These are phyloP conservation scores for Potentilla sterilis DNA, from an alignment of 306 rosid species.

Conservation along the genomic window DNA sequence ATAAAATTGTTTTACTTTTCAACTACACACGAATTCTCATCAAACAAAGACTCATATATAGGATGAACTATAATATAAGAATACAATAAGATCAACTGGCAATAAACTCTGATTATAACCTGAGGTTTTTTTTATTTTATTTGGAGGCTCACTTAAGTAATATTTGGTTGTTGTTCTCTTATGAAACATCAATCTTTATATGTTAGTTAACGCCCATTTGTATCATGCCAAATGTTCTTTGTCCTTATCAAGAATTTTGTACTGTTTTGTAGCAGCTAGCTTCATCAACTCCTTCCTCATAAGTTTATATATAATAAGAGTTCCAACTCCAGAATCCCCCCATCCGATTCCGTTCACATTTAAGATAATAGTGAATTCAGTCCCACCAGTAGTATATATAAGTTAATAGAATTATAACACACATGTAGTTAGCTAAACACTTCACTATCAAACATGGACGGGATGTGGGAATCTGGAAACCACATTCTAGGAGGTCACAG, in stretches of 20 bases:
- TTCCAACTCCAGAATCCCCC: neutral
- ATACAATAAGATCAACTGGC: no score
- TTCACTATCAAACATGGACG: conserved; percentile 12
- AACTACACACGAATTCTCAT: no score
- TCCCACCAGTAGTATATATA: neutral
- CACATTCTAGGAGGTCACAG: conserved; percentile 5
- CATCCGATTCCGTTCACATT: conserved; percentile 30
- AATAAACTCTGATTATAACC: neutral
- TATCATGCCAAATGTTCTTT: neutral
- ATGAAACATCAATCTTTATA: neutral
- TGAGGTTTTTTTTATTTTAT: neutral
- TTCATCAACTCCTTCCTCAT: neutral
- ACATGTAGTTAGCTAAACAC: neutral
- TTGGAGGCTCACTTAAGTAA: neutral
- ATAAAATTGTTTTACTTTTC: no score
- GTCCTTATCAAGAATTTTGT: neutral
- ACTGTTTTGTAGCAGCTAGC: neutral
- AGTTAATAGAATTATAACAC: neutral
- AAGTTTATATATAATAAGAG: neutral
- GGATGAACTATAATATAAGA: neutral
- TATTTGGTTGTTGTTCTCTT: neutral
- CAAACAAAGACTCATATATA: no score
- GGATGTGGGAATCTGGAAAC: conserved; percentile 39
- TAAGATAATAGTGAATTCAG: conserved; percentile 8
- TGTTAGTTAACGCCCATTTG: neutral